Conservation (phyloP, 257 asterid genomes). For the Solanum pennellii region DNA sequence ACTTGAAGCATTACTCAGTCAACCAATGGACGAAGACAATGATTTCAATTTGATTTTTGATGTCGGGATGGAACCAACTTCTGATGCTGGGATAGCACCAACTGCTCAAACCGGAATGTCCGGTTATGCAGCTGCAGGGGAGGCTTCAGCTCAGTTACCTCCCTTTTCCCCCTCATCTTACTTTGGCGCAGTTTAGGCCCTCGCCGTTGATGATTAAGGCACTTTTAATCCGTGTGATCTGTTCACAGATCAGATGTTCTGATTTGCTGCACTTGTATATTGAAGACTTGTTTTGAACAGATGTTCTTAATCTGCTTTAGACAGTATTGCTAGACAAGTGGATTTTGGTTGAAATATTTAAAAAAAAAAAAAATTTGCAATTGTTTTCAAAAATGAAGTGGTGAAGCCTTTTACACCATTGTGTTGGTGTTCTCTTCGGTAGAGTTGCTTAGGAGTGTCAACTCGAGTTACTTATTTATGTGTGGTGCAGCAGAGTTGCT, state of each 20-base stretch:
- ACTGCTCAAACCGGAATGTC: not conserved
- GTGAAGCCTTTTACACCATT: too few relatives aligned
- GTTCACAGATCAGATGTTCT: too few relatives aligned
- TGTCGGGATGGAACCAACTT: not conserved
- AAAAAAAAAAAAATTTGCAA: not conserved
- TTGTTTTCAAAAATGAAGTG: not conserved
- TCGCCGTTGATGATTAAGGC: not conserved
- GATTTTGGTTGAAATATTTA: not conserved
- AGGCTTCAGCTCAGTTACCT: not conserved
- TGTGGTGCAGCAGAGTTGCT: too few relatives aligned
- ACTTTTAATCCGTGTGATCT: too few relatives aligned
- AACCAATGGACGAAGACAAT: not conserved
- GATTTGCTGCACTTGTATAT: not conserved
- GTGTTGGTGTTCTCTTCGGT: too few relatives aligned
- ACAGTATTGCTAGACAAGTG: not conserved
- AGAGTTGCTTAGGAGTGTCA: too few relatives aligned
- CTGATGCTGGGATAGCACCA: not conserved
- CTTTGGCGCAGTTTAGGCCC: not conserved
- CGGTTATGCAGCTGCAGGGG: not conserved
- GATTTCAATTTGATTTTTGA: not conserved
- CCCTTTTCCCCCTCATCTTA: not conserved
- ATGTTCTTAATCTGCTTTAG: not conserved
- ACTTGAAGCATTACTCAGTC: not conserved
- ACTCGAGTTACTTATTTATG: too few relatives aligned
- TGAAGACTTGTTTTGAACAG: not conserved